Percentiles rank a stretch among this genome's conserved stretches.
phyloP scores from a whole-genome alignment of 768 basidiomycete species.

The Panaeolus cyanescens region DNA sequence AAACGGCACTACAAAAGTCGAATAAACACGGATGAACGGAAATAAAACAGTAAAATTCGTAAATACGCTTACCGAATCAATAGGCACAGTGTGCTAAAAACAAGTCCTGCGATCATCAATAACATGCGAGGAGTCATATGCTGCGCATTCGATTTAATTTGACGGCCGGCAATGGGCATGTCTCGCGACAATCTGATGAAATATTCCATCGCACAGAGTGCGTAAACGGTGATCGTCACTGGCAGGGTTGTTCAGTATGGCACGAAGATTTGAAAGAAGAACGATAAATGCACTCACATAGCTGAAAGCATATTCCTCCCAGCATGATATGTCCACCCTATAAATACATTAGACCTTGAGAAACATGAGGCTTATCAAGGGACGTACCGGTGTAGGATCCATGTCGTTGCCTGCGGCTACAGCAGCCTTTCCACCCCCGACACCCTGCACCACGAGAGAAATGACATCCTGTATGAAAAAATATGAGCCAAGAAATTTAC shows the following conservation, averaged over 20 bases:
- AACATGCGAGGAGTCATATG: not conserved
- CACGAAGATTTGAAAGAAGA: not conserved
- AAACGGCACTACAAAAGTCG: not conserved
- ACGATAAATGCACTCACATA: not conserved
- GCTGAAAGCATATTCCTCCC: conserved; percentile 2
- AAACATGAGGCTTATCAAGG: not conserved
- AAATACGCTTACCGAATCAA: not conserved
- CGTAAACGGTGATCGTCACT: not conserved
- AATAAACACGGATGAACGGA: not conserved
- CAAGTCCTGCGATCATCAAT: not conserved
- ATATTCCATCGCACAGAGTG: not conserved
- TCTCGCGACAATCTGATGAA: not conserved
- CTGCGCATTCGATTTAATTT: not conserved
- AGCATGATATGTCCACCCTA: conserved; percentile 4
- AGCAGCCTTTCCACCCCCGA: conserved; percentile 4
- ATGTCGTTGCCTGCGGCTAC: not conserved
- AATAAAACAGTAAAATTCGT: not conserved
- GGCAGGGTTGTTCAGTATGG: not conserved
- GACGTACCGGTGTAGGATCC: not conserved
- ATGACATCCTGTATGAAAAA: conserved; percentile 48
- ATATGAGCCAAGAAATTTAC: not conserved
- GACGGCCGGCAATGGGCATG: not conserved
- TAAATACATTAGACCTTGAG: not conserved
- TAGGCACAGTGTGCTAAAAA: not conserved
- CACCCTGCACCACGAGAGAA: conserved; percentile 61